phyloP scores from a whole-genome alignment of 345 rosid species.

The Gossypium longicalyx region DNA sequence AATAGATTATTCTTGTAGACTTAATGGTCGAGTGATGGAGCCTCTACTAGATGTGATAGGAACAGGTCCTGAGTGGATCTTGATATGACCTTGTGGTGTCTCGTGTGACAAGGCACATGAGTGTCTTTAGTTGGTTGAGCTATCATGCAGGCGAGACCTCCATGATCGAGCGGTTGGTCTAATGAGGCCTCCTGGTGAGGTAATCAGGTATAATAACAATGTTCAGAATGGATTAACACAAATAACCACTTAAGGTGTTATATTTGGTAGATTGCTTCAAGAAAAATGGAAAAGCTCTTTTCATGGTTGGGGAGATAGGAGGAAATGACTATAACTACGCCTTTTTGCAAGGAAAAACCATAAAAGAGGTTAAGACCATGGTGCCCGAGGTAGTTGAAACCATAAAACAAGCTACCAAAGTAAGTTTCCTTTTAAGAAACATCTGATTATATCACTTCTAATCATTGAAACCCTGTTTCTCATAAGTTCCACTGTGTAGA shows the following conservation, averaged over 20 bases:
- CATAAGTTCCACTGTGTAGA: neutral
- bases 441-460: neutral
- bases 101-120: too few relatives aligned
- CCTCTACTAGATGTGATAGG: too few relatives aligned
- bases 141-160: too few relatives aligned
- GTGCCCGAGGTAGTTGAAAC: neutral
- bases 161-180: too few relatives aligned
- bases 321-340: neutral
- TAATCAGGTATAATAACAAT: neutral
- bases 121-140: too few relatives aligned
- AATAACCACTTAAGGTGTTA: neutral
- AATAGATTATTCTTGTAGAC: too few relatives aligned
- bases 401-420: neutral
- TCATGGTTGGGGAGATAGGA: constrained; percentile 7
- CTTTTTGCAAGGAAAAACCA: neutral
- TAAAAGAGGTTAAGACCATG: neutral
- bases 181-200: too few relatives aligned
- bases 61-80: too few relatives aligned
- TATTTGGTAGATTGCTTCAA: neutral
- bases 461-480: neutral
- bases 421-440: neutral
- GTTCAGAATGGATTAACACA: neutral
- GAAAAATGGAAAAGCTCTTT: neutral
- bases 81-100: too few relatives aligned
- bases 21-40: too few relatives aligned